Percentiles rank a stretch among this genome's conserved stretches.
phyloP scores from a whole-genome alignment of 805 yeast genomes.

The Isabelozyma rhagii region DNA sequence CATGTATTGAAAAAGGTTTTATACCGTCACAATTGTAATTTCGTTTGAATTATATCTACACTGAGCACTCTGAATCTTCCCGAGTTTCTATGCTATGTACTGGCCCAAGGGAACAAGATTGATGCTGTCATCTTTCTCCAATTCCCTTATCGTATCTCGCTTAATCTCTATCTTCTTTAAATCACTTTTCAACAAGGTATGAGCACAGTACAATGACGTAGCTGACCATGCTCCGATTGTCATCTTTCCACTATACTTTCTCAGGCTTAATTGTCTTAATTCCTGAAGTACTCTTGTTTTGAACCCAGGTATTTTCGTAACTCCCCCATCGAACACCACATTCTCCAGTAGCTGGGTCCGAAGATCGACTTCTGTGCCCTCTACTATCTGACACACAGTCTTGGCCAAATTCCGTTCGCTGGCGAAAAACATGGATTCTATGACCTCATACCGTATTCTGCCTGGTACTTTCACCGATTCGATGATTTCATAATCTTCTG shows the following conservation, averaged over 20 bases:
- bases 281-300: constrained; percentile 11
- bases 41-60: not conserved
- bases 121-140: not conserved
- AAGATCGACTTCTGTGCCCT: constrained; percentile 15
- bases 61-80: not conserved
- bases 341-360: constrained; percentile 12
- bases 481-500: not conserved
- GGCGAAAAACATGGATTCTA: constrained; percentile 7
- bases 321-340: constrained; percentile 22
- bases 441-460: constrained; percentile 9
- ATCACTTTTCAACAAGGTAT: constrained; percentile 11
- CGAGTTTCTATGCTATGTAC: not conserved
- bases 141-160: constrained; percentile 12
- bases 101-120: not conserved
- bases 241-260: constrained; percentile 3
- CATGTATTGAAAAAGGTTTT: no score
- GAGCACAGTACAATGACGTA: constrained; percentile 25
- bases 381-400: constrained; percentile 4
- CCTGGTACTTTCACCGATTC: constrained; percentile 6
- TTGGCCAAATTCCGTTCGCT: constrained; percentile 4
- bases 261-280: constrained; percentile 3
- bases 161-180: constrained; percentile 20
- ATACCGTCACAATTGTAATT: no score
- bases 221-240: constrained; percentile 32
- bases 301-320: constrained; percentile 21